Evolutionary conservation across 2,329 filamentous ascomycete genomes (phyloP).

Genomic region (Metarhizium anisopliae): DNA sequence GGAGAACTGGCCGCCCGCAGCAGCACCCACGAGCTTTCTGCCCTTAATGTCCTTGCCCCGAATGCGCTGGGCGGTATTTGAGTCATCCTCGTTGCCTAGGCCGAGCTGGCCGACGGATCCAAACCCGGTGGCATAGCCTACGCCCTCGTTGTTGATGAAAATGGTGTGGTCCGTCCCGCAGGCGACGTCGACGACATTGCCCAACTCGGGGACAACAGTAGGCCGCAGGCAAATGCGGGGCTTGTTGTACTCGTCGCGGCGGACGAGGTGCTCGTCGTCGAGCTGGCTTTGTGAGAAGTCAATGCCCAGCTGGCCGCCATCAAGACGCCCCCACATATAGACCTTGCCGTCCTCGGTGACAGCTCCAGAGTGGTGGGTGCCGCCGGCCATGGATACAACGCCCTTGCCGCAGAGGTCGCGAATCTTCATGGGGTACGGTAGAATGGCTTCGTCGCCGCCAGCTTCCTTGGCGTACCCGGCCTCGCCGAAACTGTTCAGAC

Average conservation of each 20-base stretch:
- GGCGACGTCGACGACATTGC: conserved; percentile 45
- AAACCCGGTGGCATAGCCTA: conserved; percentile 74
- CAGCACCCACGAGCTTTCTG: conserved; percentile 67
- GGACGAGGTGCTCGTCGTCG: conserved; percentile 38
- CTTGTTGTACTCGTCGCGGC: conserved; percentile 52
- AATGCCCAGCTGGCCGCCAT: conserved; percentile 46
- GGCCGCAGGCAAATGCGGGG: conserved; percentile 32
- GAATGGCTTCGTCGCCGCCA: conserved; percentile 48
- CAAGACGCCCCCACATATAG: conserved; percentile 51
- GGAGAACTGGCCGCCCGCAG: conserved; percentile 80
- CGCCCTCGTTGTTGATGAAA: conserved; percentile 59
- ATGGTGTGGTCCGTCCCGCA: conserved; percentile 68
- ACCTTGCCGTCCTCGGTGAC: conserved; percentile 48
- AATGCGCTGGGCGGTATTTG: conserved; percentile 67
- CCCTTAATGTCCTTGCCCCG: conserved; percentile 76
- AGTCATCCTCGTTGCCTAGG: conserved; percentile 68
- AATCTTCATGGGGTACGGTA: conserved; percentile 64
- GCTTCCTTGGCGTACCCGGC: conserved; percentile 55
- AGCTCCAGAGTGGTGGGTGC: conserved; percentile 64
- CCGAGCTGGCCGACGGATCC: conserved; percentile 73
- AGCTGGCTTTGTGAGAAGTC: conserved; percentile 36
- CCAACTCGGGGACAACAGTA: conserved; percentile 26
- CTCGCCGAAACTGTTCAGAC: conserved; percentile 80
- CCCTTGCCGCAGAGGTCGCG: conserved; percentile 51
- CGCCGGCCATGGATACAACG: conserved; percentile 62